Evolutionary conservation across 163 green algal genomes (phyloP).

Genomic region (Chlorella variabilis): DNA sequence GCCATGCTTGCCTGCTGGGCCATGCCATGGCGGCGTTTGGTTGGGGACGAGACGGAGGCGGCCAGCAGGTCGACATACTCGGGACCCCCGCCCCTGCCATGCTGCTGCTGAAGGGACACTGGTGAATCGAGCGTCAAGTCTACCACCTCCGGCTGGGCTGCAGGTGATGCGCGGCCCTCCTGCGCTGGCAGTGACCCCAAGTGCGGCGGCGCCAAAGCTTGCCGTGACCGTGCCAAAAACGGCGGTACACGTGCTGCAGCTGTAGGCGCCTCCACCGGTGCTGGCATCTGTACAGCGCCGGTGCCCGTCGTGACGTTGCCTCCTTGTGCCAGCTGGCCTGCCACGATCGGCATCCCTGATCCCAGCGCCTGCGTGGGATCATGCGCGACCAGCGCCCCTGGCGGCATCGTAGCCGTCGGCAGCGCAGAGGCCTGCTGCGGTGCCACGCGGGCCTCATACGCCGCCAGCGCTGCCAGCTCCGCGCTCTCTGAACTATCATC

Average conservation of each 20-base stretch:
- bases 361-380: too few relatives aligned
- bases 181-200: too few relatives aligned
- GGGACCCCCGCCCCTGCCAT: background rate
- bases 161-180: background rate
- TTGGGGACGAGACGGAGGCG: background rate
- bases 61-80: constrained; percentile 7
- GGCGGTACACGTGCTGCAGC: background rate
- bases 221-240: background rate
- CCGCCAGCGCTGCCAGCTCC: background rate
- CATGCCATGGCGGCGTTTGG: constrained; percentile 20
- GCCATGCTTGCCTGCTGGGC: background rate
- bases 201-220: background rate
- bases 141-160: constrained; percentile 8
- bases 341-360: too few relatives aligned
- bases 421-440: too few relatives aligned
- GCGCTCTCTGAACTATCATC: background rate
- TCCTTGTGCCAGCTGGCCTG: too few relatives aligned
- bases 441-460: background rate
- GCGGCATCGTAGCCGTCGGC: too few relatives aligned
- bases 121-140: constrained; percentile 25
- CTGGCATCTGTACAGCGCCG: too few relatives aligned
- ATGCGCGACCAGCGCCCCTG: too few relatives aligned
- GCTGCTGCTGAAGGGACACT: background rate
- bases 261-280: too few relatives aligned
- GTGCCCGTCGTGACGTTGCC: too few relatives aligned